Conservation (phyloP, 768 basidiomycete species). For the Hygrophoropsis aurantiaca region DNA sequence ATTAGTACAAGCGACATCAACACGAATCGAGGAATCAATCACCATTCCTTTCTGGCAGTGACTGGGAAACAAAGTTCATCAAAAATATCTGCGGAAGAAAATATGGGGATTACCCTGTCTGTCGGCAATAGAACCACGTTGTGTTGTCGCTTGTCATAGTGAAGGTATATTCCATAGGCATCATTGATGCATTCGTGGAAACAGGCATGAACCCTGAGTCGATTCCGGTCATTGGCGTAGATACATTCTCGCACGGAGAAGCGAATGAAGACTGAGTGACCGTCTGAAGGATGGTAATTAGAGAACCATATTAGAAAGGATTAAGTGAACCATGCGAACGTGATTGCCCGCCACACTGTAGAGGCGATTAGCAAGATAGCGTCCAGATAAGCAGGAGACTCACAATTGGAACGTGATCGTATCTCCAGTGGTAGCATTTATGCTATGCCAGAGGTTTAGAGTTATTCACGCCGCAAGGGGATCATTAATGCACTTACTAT, state of each 20-base stretch:
- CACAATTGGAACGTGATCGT: slow-evolving; percentile 55
- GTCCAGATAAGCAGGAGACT: slow-evolving; percentile 14
- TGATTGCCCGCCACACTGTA: slow-evolving; percentile 45
- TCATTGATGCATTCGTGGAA: slow-evolving; percentile 30
- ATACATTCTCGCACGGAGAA: slow-evolving; percentile 45
- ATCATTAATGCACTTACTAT: neutral
- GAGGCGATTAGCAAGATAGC: neutral
- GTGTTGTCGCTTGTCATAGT: slow-evolving; percentile 46
- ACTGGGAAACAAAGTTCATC: slow-evolving; percentile 18
- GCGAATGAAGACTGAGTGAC: slow-evolving; percentile 63
- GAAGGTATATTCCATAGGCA: slow-evolving; percentile 45
- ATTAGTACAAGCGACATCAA: neutral
- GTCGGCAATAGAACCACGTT: slow-evolving; percentile 64
- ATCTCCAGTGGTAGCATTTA: slow-evolving; percentile 47
- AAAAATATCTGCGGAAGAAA: neutral
- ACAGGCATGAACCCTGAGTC: slow-evolving; percentile 52
- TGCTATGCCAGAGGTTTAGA: slow-evolving; percentile 7
- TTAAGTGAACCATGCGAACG: slow-evolving; percentile 27
- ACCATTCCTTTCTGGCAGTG: slow-evolving; percentile 58
- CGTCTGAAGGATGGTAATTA: slow-evolving; percentile 35
- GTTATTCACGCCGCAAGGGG: neutral
- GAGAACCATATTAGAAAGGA: neutral
- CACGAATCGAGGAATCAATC: neutral
- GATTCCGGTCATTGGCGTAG: slow-evolving; percentile 36
- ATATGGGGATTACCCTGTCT: slow-evolving; percentile 33